phyloP scores from a whole-genome alignment of 129 eudicot species.

The Chrysanthemum makinoi region DNA sequence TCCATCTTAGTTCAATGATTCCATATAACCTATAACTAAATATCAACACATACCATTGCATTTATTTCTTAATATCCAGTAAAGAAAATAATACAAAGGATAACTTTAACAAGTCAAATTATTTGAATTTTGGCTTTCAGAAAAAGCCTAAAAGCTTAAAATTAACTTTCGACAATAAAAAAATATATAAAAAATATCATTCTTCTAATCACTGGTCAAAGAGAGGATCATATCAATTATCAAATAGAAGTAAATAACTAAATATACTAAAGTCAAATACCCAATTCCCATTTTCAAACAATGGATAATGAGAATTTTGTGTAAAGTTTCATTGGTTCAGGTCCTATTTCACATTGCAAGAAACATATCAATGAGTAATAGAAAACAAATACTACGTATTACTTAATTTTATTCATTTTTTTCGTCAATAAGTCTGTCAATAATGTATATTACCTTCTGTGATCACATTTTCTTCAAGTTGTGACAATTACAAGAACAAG shows the following conservation, averaged over 20 bases:
- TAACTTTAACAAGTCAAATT: neutral
- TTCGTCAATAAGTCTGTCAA: neutral
- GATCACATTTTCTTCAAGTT: slow-evolving; percentile 49
- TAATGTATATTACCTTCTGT: slow-evolving; percentile 45
- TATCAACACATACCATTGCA: neutral
- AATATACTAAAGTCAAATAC: neutral
- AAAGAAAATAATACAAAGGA: slow-evolving; percentile 7
- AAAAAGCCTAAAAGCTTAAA: neutral
- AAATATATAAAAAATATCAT: neutral
- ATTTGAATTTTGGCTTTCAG: neutral
- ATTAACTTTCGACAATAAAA: neutral
- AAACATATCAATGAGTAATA: neutral
- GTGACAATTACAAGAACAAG: no score
- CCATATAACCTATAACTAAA: neutral
- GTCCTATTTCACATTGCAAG: slow-evolving; percentile 38
- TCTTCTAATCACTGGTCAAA: neutral
- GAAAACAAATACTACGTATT: neutral
- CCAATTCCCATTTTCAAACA: neutral
- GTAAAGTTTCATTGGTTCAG: slow-evolving; percentile 86
- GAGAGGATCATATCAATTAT: neutral
- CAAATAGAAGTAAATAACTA: neutral
- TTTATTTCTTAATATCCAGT: neutral
- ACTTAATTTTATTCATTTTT: neutral
- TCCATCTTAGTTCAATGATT: no score
- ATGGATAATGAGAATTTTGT: slow-evolving; percentile 34